phyloP scores from a whole-genome alignment of 2,329 filamentous ascomycete species.

The Zymoseptoria ardabiliae region DNA sequence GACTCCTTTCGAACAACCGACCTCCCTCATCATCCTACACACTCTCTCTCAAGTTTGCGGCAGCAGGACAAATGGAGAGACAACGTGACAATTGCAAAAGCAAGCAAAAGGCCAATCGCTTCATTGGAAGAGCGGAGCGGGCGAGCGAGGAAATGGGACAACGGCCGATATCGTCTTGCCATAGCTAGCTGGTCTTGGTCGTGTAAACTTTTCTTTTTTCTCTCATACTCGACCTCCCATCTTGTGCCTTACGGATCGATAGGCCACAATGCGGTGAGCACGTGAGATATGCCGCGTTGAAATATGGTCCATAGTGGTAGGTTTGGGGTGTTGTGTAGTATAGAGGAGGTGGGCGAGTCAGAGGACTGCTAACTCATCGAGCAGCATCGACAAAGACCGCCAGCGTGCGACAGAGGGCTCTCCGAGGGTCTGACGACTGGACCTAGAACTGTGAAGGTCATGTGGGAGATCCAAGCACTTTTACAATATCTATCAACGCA shows the following conservation, averaged over 20 bases:
- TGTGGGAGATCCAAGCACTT: background rate
- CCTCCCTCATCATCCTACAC: slow-evolving; percentile 12
- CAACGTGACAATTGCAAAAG: slow-evolving; percentile 3
- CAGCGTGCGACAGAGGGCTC: background rate
- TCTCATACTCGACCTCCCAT: slow-evolving; percentile 4
- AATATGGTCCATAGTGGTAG: background rate
- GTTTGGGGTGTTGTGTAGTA: no score
- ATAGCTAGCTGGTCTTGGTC: slow-evolving; percentile 17
- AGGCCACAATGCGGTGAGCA: background rate
- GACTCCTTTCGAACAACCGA: slow-evolving; percentile 1
- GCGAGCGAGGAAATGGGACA: background rate
- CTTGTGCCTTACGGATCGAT: background rate
- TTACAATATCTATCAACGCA: background rate
- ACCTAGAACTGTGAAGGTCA: background rate
- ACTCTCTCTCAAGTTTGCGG: slow-evolving; percentile 19
- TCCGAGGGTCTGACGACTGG: background rate
- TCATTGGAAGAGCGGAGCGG: slow-evolving; percentile 4
- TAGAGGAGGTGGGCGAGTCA: no score
- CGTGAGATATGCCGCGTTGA: background rate
- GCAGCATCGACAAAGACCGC: no score
- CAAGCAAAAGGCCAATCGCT: slow-evolving; percentile 8
- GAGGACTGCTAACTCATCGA: no score
- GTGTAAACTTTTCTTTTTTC: slow-evolving; percentile 9
- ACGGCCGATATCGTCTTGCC: slow-evolving; percentile 12
- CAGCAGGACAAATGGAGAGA: slow-evolving; percentile 21